phyloP scores from a whole-genome alignment of 306 rosid genomes.

The Ochetophila trinervis region DNA sequence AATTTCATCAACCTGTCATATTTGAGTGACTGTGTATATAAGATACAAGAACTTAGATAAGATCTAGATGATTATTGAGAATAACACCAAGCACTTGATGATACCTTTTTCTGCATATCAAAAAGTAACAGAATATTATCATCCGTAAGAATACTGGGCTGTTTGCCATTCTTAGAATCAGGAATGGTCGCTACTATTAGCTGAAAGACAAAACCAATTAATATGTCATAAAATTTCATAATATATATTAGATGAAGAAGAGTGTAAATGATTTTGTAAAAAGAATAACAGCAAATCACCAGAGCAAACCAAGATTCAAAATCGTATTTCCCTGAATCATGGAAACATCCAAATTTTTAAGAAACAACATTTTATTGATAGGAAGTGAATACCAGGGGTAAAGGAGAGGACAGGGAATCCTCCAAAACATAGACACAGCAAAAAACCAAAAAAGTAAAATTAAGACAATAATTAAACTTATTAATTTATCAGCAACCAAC shows the following conservation, averaged over 20 bases:
- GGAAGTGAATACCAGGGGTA: no score
- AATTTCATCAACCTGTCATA: constrained; percentile 65
- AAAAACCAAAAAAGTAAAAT: neutral
- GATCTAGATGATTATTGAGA: neutral
- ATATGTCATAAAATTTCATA: constrained; percentile 9
- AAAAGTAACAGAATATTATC: constrained; percentile 86
- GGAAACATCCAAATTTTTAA: neutral
- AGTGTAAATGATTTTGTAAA: neutral
- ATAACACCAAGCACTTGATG: constrained; percentile 21
- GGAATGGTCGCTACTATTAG: constrained; percentile 76
- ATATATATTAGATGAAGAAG: neutral
- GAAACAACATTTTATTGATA: no score
- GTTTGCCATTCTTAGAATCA: constrained; percentile 49
- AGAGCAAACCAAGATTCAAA: neutral
- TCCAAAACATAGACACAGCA: neutral
- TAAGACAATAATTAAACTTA: no score
- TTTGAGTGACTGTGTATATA: constrained; percentile 15
- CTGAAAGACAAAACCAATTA: constrained; percentile 39
- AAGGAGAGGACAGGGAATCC: no score
- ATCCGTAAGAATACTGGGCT: constrained; percentile 76
- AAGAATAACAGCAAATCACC: neutral
- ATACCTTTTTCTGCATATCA: constrained; percentile 82
- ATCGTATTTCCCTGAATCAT: neutral
- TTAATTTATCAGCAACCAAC: no score
- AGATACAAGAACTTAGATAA: neutral